Conservation (phyloP, 2,329 filamentous ascomycete genomes). For the Apiospora malaysiana region DNA sequence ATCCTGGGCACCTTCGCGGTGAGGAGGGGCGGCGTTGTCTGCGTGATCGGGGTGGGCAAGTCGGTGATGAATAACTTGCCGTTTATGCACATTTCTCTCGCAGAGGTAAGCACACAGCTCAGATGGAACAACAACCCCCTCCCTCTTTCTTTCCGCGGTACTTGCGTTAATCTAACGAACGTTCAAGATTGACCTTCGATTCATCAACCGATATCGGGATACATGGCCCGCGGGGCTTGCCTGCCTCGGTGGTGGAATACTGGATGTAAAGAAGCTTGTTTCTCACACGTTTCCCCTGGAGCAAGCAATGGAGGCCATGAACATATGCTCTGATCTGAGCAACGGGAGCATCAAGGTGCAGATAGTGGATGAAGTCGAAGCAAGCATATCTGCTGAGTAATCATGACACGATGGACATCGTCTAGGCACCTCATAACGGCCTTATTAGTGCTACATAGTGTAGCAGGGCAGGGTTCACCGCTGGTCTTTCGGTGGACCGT, state of each 20-base stretch:
- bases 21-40: constrained; percentile 63
- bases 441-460: too few relatives aligned
- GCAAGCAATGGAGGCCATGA: constrained; percentile 62
- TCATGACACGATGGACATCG: background rate
- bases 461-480: too few relatives aligned
- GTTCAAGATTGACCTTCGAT: constrained; percentile 66
- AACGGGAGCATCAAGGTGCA: constrained; percentile 66
- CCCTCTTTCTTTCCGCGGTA: background rate
- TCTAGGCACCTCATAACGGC: too few relatives aligned
- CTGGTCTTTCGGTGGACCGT: too few relatives aligned
- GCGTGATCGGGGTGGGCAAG: constrained; percentile 69
- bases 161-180: background rate
- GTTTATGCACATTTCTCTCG: constrained; percentile 69
- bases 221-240: constrained; percentile 72
- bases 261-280: constrained; percentile 67
- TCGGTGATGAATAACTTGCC: constrained; percentile 68
- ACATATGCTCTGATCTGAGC: constrained; percentile 55
- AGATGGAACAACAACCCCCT: background rate
- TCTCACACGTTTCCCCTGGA: constrained; percentile 69
- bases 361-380: constrained; percentile 55
- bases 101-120: constrained; percentile 53
- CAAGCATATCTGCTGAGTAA: background rate
- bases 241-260: constrained; percentile 61
- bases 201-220: constrained; percentile 74
- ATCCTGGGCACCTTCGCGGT: constrained; percentile 62